A percentile compares a stretch with the other conserved stretches of the same genome.
Conservation (phyloP, 1,139 yeast species). For the Protomyces inundatus region DNA sequence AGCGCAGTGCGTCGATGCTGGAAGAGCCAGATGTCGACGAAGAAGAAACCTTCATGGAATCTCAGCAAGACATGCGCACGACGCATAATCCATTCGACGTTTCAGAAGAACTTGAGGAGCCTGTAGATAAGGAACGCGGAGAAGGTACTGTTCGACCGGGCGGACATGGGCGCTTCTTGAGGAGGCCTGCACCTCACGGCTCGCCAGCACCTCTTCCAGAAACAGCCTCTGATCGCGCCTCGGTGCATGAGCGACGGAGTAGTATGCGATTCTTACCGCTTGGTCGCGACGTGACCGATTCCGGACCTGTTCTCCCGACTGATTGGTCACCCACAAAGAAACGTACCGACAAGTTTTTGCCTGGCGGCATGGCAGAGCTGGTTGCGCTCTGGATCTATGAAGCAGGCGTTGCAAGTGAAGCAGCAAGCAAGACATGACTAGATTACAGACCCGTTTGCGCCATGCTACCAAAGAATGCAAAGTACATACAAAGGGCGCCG, state of each 20-base stretch:
- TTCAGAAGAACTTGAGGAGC: slow-evolving; percentile 24
- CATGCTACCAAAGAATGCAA: no score
- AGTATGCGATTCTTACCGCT: not conserved
- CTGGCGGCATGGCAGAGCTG: slow-evolving; percentile 23
- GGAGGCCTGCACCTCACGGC: not conserved
- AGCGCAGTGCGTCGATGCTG: not conserved
- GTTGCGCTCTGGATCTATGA: slow-evolving; percentile 23
- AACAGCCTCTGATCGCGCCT: not conserved
- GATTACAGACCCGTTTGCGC: no score
- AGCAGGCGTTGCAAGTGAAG: not conserved
- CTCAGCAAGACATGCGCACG: not conserved
- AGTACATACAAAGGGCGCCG: not conserved
- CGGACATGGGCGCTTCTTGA: not conserved
- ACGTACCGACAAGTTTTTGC: slow-evolving; percentile 10
- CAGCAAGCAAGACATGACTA: no score
- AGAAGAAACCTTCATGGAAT: not conserved
- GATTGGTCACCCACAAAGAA: slow-evolving; percentile 19
- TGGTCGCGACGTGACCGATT: not conserved
- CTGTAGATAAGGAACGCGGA: not conserved
- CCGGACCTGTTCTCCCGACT: not conserved
- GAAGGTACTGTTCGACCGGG: not conserved
- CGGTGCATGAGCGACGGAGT: not conserved
- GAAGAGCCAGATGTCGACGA: not conserved
- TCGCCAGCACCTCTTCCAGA: not conserved
- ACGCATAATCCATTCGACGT: slow-evolving; percentile 20